Base-by-base conservation (phyloP, 1,284 basidiomycete genomes). In the Sutorius eximius region DNA sequence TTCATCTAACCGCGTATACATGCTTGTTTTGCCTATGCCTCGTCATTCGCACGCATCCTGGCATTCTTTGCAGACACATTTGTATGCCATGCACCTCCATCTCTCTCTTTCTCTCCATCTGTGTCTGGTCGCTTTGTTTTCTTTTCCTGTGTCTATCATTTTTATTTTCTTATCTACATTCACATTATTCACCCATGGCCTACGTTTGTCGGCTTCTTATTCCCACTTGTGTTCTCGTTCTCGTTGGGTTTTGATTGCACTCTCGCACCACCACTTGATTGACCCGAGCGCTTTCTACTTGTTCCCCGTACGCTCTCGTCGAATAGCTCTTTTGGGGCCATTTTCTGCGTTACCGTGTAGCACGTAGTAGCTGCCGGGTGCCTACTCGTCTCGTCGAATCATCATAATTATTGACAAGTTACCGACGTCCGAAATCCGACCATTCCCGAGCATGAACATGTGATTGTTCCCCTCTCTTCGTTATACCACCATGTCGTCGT, bases 311-410 rank as follows among this genome's bases (percentile, higher is more conserved):
- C 64, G 66, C 63, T 69, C 65, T 33, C 53, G 66, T 67, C 53
- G 45, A 55, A 65, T 59, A 49, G 59, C 62, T 64, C 55, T 52
- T 42, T 4, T 52, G 59, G 70, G 33, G 68, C 51, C 50, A 30
- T 57, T 65, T 68, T 64, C 49, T 56, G 67, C 66, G 67, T 69
- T 59, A 66, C 69, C 71, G 66, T 66, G 67, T 65, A 54, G 57
- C 63, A 70, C 60, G 69, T 68, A 67, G 69, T 71, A 69, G 68
- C 53, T 59, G 68, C 68, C 57, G 63, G 68, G 65, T 67, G 71
- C 67, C 66, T 70, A 64, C 68, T 64, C 61, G 56, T 62, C 66
- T 52, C 61, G 40, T 57, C 55, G 36, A 61, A 58, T 59, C 66
- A 59, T 49, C 47, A 51, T 60, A 48, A 61, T 67, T 69, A 68